Evolutionary conservation across 2,329 filamentous ascomycete genomes (phyloP).

Genomic region (Fusarium guadeloupense): DNA sequence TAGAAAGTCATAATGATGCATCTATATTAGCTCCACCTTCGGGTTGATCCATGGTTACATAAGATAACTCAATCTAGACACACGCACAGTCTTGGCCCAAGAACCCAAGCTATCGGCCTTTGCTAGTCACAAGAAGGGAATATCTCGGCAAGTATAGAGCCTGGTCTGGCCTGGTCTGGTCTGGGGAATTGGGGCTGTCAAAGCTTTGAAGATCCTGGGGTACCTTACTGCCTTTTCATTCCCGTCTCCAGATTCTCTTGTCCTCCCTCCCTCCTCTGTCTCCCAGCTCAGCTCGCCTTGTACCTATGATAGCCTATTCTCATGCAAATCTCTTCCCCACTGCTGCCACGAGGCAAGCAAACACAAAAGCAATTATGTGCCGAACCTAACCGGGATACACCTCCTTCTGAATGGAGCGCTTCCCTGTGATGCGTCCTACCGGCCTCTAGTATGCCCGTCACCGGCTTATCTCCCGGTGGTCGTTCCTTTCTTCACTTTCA

Average conservation of each 20-base stretch:
- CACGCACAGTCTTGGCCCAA: constrained; percentile 8
- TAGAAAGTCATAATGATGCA: not conserved
- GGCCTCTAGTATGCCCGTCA: constrained; percentile 27
- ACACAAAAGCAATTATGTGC: constrained; percentile 9
- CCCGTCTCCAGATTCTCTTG: constrained; percentile 6
- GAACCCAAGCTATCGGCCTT: not conserved
- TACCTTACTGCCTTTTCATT: not conserved
- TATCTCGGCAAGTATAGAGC: constrained; percentile 37
- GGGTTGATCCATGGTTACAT: constrained; percentile 33
- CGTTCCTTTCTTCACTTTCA: constrained; percentile 7
- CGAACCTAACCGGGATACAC: constrained; percentile 31
- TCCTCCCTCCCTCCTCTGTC: not conserved
- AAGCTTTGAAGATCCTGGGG: constrained; percentile 38
- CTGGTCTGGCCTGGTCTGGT: constrained; percentile 3
- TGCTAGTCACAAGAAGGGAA: constrained; percentile 30
- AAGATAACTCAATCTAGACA: constrained; percentile 12
- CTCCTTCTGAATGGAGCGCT: constrained; percentile 27
- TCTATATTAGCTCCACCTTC: constrained; percentile 36
- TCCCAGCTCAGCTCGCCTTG: not conserved
- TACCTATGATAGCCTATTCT: no score
- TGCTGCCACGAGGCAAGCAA: constrained; percentile 20
- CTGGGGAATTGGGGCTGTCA: constrained; percentile 12
- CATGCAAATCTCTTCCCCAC: constrained; percentile 6
- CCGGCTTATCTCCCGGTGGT: constrained; percentile 33
- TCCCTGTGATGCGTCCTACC: constrained; percentile 18